Evolutionary conservation across 2,329 filamentous ascomycete species (phyloP), one percentile per base, ranked within the genome.

Genomic region (Scedosporium dehoogii): DNA sequence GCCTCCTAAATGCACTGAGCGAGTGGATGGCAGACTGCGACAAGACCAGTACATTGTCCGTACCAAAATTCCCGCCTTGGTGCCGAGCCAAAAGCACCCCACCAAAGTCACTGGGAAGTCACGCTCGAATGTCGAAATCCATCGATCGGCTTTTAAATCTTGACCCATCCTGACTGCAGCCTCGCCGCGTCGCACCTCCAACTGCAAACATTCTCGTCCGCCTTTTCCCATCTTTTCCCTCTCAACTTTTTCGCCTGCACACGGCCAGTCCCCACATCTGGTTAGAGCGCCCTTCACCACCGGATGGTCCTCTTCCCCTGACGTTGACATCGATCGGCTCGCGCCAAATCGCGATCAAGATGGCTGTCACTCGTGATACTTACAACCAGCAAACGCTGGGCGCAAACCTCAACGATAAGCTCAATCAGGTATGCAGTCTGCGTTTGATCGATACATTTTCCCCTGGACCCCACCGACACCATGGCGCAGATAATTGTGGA

Each of bases 311-410:
- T 59, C 23, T 18, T 16, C 21, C 6, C 59, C 18, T 33, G 5
- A 4, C 29, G n/a, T 21, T 44, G 25, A 21, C 44, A 25, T 38
- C 59, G 59, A 53, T 53, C 51, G 51, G 51, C 51, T 51, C 44
- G 25, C 59, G 42, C 44, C 44, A 33, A 38, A 27, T 27, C n/a
- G 59, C n/a, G 23, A 38, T 51, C 46, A 42, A 42, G 48, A 61
- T 69, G 63, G 59, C 59, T 3, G 48, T 27, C 41, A 72, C 71
- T 59, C 81, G 84, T 68, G 84, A 87, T 70, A 73, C 74, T 59
- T 84, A 75, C 69, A 85, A 85, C 69, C 72, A 81, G 66, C 85
- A 89, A 74, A 90, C 89, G 64, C 81, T 92, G 60, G 88, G 88
- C 65, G 74, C 76, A 57, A 78, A 80, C 42, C 79, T 90, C 57